Base-by-base conservation (phyloP, 2,329 filamentous ascomycete genomes). In the Ophiosphaerella korrae region DNA sequence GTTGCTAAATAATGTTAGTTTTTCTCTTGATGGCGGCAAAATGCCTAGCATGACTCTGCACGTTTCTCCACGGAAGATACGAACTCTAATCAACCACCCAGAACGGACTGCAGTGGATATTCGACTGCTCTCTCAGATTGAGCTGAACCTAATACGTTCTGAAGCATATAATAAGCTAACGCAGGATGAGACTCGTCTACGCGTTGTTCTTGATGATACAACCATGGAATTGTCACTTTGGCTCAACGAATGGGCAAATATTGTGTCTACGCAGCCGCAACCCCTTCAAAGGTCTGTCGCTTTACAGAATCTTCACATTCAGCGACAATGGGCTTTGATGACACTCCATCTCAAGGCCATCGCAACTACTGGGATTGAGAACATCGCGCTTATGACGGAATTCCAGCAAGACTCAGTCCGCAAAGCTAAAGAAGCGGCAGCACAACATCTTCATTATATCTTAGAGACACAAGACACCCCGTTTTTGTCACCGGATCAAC, bases 271-370 rank as follows among this genome's bases (percentile, higher is more conserved):
- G 1, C 58, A 66, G 12, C 50, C 57, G 14, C 16, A 23, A 7
- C 38, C 42, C 4, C 49, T 61, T 16, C 43, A 60, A 39, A 48
- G 55, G 21, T 52, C 61, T 7, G 38, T 65, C n/a, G 66, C 66
- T 1, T 53, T 77, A 0, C 66, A 78, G 4, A 82, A 82, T 16
- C 65, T 84, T 1, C 73, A 74, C 2, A 77, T 84, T 0, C 81
- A 84, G 56, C 76, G 77, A 50, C 79, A 80, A 54, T 84, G 81
- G 81, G 77, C 79, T 1, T 74, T 80, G 13, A 78, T 80, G 37
- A 82, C 82, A 60, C 74, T 81, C 1, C 71, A 81, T 49, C 79
- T 81, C 40, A 79, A 80, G 60, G 81, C 80, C 0, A 64, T 83
- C 0, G 76, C 78, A 36, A 72, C 74, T 4, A 75, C 78, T 44